Base-by-base conservation (phyloP, 2,329 filamentous ascomycete genomes). In the Metarhizium album region DNA sequence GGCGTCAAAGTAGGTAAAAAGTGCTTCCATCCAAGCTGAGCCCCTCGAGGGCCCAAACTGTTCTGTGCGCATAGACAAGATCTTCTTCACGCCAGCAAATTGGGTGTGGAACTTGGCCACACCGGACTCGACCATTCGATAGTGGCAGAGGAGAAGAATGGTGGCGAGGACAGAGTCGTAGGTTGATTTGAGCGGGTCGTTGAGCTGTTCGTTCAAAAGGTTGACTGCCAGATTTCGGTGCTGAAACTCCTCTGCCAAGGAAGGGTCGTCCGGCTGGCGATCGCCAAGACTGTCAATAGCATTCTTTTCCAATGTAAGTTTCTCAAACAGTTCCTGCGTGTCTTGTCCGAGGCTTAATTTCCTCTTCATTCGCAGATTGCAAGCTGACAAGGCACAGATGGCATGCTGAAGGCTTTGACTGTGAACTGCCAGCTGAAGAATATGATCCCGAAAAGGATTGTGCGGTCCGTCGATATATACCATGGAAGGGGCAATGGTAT, bases 1-100 rank as follows among this genome's bases (percentile, higher is more conserved):
- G 50, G 90, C 88, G 65, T 96, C 91, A 63, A 95, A 94, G 76
- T 91, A 95, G 33, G 88, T 93, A 62, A 96, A 96, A 58, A 95
- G 82, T 42, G 88, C 83, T 60, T 94, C 87, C 72, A 95, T 91
- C 90, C 90, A 96, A 13, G 83, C 81, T 52, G 88, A 86, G 54
- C 90, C 86, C 47, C 82, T 79, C 66, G 61, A 82, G 60, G 64
- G 76, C 68, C 63, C 52, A 29, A 60, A 52, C 33, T 60, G 58
- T 56, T 85, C 79, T 3, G 61, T 55, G 53, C 90, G 79, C 70
- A 95, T 80, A 3, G 83, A 80, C 11, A 96, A 77, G 31, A 97
- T 82, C 72, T 94, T 94, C 69, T 90, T 90, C 38, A 96, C 90
- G 0, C 91, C 90, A 1, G 89, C 89, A 60, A 96, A 90, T 64